Evolutionary conservation across 2,329 filamentous ascomycete genomes (phyloP).

Genomic region (Clonostachys rhizophaga): DNA sequence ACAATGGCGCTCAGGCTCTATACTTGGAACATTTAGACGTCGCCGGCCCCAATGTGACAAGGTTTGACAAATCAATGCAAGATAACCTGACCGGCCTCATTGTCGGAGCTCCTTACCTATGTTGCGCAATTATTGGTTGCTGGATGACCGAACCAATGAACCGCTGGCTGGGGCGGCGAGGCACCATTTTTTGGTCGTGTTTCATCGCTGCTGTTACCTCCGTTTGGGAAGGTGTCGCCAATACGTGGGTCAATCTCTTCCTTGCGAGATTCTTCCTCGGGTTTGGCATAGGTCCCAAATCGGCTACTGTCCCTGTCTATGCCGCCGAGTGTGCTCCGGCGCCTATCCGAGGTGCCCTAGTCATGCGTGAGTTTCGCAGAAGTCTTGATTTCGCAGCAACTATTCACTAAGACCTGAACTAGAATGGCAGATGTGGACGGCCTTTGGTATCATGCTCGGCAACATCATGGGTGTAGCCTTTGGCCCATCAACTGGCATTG

Average conservation of each 20-base stretch:
- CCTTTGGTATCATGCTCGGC: constrained; percentile 32
- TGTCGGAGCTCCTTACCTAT: constrained; percentile 51
- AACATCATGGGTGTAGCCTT: constrained; percentile 27
- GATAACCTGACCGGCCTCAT: constrained; percentile 47
- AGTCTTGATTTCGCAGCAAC: too few species aligned
- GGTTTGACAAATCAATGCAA: constrained; percentile 15
- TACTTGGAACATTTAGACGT: constrained; percentile 19
- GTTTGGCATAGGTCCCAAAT: constrained; percentile 29
- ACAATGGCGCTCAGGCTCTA: constrained; percentile 54
- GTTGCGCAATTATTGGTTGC: constrained; percentile 33
- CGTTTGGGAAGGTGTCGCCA: constrained; percentile 50
- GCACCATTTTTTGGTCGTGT: constrained; percentile 61
- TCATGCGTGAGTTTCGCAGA: constrained; percentile 14
- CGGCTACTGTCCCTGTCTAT: constrained; percentile 25
- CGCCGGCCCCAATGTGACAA: constrained; percentile 9
- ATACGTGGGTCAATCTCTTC: constrained; percentile 44
- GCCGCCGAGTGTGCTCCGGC: constrained; percentile 28
- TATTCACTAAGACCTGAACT: too few species aligned
- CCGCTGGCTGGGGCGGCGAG: constrained; percentile 55
- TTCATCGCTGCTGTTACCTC: constrained; percentile 41
- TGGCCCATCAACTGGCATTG: constrained; percentile 21
- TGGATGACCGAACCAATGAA: constrained; percentile 42
- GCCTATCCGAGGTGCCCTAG: constrained; percentile 28
- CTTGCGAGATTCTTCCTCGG: constrained; percentile 25
- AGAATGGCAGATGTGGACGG: constrained; percentile 26